Conservation (phyloP, 345 rosid species). For the Sapria himalayana region DNA sequence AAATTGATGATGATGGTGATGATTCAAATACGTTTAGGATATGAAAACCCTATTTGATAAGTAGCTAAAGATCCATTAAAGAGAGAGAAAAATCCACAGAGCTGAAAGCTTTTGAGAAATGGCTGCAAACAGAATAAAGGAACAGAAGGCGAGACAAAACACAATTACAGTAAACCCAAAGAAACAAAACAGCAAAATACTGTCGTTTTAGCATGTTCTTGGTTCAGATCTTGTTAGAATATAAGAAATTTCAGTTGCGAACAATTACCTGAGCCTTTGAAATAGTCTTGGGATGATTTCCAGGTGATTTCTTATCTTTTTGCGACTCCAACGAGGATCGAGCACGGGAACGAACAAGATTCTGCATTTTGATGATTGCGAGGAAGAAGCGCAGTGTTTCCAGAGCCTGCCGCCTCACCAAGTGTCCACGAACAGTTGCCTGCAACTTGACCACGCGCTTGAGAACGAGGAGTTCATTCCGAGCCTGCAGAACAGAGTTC, state of each 20-base stretch:
- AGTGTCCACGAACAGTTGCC: conserved; percentile 80
- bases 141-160: too few relatives aligned
- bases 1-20: too few relatives aligned
- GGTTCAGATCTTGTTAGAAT: too few relatives aligned
- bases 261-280: conserved; percentile 21
- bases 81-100: too few relatives aligned
- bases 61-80: too few relatives aligned
- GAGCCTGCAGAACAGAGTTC: conserved; percentile 25
- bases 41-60: too few relatives aligned
- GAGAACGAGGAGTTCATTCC: conserved; percentile 36
- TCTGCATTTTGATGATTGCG: conserved; percentile 80
- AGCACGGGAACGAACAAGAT: conserved; percentile 52
- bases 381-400: conserved; percentile 79
- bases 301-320: conserved; percentile 8
- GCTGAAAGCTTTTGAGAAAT: too few relatives aligned
- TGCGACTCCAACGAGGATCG: conserved; percentile 15
- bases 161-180: too few relatives aligned
- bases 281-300: conserved; percentile 13
- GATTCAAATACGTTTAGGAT: too few relatives aligned
- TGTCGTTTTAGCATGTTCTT: too few relatives aligned
- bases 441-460: conserved; percentile 67
- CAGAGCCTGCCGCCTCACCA: conserved; percentile 73
- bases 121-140: too few relatives aligned
- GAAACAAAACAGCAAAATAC: too few relatives aligned
- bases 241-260: conserved; percentile 4